phyloP scores from a whole-genome alignment of 2,329 filamentous ascomycete species.

The Lachnellula arida region DNA sequence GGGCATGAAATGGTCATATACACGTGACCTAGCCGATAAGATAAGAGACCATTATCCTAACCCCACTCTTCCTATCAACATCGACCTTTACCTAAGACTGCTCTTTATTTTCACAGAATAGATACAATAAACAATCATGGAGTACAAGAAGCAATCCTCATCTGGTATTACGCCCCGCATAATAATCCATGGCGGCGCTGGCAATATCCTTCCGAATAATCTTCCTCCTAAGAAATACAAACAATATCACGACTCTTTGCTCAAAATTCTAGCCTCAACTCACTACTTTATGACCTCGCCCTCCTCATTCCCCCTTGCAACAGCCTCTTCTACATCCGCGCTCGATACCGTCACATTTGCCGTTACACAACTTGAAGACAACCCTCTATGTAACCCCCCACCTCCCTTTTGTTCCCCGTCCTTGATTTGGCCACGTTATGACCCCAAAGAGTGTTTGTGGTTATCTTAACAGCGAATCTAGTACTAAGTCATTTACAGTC shows the following conservation, averaged over 20 bases:
- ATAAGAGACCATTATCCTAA: neutral
- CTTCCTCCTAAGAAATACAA: slow-evolving; percentile 54
- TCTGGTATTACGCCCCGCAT: slow-evolving; percentile 18
- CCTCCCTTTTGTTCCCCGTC: too few species aligned
- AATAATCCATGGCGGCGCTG: slow-evolving; percentile 59
- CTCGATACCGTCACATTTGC: slow-evolving; percentile 72
- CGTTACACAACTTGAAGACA: slow-evolving; percentile 70
- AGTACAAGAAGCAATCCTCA: slow-evolving; percentile 15
- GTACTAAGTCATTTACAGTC: slow-evolving; percentile 34
- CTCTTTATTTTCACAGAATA: neutral
- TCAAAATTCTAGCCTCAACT: slow-evolving; percentile 53
- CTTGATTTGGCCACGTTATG: too few species aligned
- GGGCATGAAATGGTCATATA: too few species aligned
- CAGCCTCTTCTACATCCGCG: slow-evolving; percentile 42
- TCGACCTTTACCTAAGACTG: too few species aligned
- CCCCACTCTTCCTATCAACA: too few species aligned
- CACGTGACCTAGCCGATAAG: neutral
- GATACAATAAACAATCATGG: slow-evolving; percentile 9
- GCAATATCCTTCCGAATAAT: slow-evolving; percentile 58
- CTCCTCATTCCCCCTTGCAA: slow-evolving; percentile 52
- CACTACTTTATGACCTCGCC: slow-evolving; percentile 45
- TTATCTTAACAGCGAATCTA: too few species aligned
- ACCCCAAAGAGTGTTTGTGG: too few species aligned
- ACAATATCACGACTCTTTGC: slow-evolving; percentile 55
- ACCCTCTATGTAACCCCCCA: slow-evolving; percentile 52